A percentile compares a stretch with the other conserved stretches of the same genome.
Evolutionary conservation across 768 basidiomycete genomes (phyloP).

Genomic region (Filobasidium wieringae): DNA sequence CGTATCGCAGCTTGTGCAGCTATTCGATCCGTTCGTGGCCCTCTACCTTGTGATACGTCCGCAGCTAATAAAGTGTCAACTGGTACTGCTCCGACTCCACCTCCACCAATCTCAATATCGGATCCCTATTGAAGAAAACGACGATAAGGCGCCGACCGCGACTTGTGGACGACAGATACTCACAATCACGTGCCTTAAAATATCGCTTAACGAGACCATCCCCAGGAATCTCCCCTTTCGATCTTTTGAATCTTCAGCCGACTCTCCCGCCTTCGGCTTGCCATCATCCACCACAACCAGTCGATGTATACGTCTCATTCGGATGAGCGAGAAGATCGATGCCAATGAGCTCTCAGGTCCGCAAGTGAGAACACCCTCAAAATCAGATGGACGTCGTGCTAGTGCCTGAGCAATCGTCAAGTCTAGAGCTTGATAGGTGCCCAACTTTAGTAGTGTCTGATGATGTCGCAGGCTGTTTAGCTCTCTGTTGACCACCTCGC

Average conservation of each 20-base stretch:
- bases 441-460: conserved; percentile 85
- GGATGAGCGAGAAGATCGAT: conserved; percentile 78
- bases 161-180: conserved; percentile 3
- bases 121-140: conserved; percentile 15
- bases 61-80: conserved; percentile 31
- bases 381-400: conserved; percentile 81
- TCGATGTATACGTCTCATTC: conserved; percentile 84
- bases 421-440: conserved; percentile 91
- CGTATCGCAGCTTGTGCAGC: background rate
- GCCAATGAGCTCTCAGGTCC: conserved; percentile 83
- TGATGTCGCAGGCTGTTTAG: background rate
- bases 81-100: conserved; percentile 34
- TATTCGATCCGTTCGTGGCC: background rate
- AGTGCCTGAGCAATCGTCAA: conserved; percentile 85
- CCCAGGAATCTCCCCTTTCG: conserved; percentile 30
- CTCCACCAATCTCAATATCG: conserved; percentile 31
- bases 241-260: conserved; percentile 17
- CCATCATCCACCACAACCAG: conserved; percentile 72
- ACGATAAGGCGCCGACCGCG: background rate
- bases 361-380: conserved; percentile 93
- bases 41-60: background rate
- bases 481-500: background rate
- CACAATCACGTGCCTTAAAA: conserved; percentile 35
- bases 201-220: conserved; percentile 37
- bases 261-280: conserved; percentile 20